Conservation (phyloP, 2,329 filamentous ascomycete genomes). For the Fusarium metavorans region DNA sequence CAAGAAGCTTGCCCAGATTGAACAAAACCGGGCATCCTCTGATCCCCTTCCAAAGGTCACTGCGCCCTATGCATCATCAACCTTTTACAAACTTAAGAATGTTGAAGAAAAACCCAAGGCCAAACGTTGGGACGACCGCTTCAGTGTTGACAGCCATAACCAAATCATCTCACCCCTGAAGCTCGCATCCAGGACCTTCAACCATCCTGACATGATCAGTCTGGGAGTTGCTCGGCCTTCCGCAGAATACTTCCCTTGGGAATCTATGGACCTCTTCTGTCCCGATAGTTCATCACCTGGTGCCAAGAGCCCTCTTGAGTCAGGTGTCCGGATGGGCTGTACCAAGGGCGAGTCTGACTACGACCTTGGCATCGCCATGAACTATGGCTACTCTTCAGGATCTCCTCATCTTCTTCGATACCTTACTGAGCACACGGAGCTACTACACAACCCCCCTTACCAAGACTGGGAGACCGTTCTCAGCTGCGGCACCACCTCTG, state of each 20-base stretch:
- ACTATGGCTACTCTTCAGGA: slow-evolving; percentile 81
- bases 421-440: slow-evolving; percentile 80
- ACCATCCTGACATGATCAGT: not conserved
- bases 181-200: not conserved
- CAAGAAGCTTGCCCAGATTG: slow-evolving; percentile 9
- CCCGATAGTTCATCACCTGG: not conserved
- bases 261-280: not conserved
- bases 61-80: slow-evolving; percentile 9
- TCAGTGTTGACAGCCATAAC: not conserved
- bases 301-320: not conserved
- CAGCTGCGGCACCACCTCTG: slow-evolving; percentile 75
- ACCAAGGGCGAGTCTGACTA: slow-evolving; percentile 28
- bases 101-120: not conserved
- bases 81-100: not conserved
- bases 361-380: slow-evolving; percentile 67
- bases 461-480: slow-evolving; percentile 78
- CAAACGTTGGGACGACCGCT: not conserved
- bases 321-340: not conserved
- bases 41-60: slow-evolving; percentile 10
- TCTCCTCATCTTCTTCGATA: slow-evolving; percentile 77
- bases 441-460: slow-evolving; percentile 79
- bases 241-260: not conserved
- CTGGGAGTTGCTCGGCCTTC: not conserved
- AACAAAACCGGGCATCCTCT: slow-evolving; percentile 11
- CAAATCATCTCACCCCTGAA: not conserved